phyloP scores from a whole-genome alignment of 441 rosid species.

The Euphorbia corollata region DNA sequence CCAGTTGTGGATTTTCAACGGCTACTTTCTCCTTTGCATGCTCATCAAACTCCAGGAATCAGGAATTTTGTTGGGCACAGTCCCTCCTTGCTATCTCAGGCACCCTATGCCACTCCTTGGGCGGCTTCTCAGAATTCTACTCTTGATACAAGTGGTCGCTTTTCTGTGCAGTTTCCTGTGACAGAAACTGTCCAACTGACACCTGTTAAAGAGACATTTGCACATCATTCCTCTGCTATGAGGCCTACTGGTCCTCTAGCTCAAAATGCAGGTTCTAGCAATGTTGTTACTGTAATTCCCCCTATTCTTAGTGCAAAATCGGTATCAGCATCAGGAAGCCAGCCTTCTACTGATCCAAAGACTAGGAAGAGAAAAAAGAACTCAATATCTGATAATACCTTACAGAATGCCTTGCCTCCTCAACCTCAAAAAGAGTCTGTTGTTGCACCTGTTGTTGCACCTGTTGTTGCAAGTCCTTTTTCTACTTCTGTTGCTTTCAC shows the following conservation, averaged over 20 bases:
- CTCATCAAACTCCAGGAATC: slow-evolving; percentile 57
- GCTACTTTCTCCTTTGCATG: slow-evolving; percentile 54
- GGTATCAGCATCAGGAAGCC: slow-evolving; percentile 39
- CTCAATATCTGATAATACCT: slow-evolving; percentile 41
- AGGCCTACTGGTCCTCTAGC: slow-evolving; percentile 36
- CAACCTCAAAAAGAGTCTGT: slow-evolving; percentile 38
- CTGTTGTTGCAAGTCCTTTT: slow-evolving; percentile 33
- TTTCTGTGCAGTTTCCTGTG: slow-evolving; percentile 42
- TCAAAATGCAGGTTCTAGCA: slow-evolving; percentile 38
- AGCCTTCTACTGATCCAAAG: slow-evolving; percentile 49
- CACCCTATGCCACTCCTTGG: slow-evolving; percentile 69
- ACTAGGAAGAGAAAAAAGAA: slow-evolving; percentile 73
- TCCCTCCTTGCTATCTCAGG: slow-evolving; percentile 69
- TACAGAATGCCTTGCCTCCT: slow-evolving; percentile 37
- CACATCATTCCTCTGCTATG: slow-evolving; percentile 38
- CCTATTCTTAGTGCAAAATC: slow-evolving; percentile 42
- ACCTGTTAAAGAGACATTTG: slow-evolving; percentile 52
- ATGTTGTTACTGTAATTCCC: slow-evolving; percentile 37
- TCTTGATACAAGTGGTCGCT: slow-evolving; percentile 48
- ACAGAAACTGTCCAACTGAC: slow-evolving; percentile 55
- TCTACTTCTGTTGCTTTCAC: slow-evolving; percentile 37
- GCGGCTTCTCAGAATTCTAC: slow-evolving; percentile 54
- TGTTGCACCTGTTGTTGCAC: slow-evolving; percentile 37
- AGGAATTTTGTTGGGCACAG: slow-evolving; percentile 62
- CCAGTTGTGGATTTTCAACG: slow-evolving; percentile 57